Evolutionary conservation across 352 stramenopile genomes (phyloP).

Genomic region (Phytophthora podocarpi): DNA sequence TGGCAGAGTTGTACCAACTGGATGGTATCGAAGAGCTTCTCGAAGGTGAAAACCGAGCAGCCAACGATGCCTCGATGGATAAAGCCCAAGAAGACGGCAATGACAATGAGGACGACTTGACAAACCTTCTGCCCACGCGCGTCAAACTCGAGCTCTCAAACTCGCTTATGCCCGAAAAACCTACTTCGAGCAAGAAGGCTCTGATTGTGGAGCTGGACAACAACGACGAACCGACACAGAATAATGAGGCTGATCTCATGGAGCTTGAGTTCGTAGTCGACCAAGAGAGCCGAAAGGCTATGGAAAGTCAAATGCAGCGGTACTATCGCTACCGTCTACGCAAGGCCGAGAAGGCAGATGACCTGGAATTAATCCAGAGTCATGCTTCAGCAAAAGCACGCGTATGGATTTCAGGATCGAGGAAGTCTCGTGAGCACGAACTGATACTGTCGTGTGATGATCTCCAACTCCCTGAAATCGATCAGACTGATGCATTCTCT

Average conservation of each 20-base stretch:
- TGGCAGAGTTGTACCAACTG: conserved; percentile 83
- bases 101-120: conserved; percentile 9
- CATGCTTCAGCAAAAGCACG: conserved; percentile 43
- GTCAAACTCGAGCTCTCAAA: conserved; percentile 64
- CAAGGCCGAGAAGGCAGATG: not conserved
- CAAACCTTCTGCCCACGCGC: conserved; percentile 16
- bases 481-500: not conserved
- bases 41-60: conserved; percentile 29
- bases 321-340: conserved; percentile 71
- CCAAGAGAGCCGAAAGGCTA: conserved; percentile 44
- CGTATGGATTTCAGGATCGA: conserved; percentile 33
- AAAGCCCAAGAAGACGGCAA: conserved; percentile 13
- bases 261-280: conserved; percentile 54
- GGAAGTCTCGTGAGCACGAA: conserved; percentile 6
- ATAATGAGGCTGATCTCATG: conserved; percentile 15
- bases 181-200: conserved; percentile 34
- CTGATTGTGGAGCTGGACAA: conserved; percentile 70
- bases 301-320: conserved; percentile 57
- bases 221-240: conserved; percentile 28
- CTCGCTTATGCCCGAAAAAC: not conserved
- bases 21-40: conserved; percentile 81
- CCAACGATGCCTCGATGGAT: not conserved
- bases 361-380: conserved; percentile 26
- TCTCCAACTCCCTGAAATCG: conserved; percentile 44
- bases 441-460: conserved; percentile 46